Percentiles rank a stretch among this genome's conserved stretches.
phyloP scores from a whole-genome alignment of 2,329 filamentous ascomycete genomes.

The Colletotrichum sp. region DNA sequence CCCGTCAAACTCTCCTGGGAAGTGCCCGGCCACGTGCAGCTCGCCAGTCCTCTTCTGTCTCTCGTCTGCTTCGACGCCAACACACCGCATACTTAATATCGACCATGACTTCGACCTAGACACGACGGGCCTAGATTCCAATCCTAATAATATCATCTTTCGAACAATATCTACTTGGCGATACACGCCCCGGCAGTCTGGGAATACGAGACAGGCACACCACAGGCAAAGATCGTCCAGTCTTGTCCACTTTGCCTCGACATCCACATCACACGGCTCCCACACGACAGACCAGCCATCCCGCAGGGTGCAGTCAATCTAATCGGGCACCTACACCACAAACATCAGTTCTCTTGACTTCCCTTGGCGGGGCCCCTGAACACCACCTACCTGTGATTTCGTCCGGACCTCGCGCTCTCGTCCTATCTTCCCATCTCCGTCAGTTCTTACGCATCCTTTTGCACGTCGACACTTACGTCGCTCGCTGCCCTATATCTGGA shows the following conservation, averaged over 20 bases:
- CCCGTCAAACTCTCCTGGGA: background rate
- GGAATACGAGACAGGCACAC: background rate
- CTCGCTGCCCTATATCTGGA: background rate
- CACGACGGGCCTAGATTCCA: background rate
- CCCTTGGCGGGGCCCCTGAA: background rate
- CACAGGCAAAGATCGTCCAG: background rate
- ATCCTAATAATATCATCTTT: background rate
- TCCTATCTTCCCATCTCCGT: background rate
- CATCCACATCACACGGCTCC: background rate
- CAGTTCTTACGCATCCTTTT: background rate
- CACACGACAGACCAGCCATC: background rate
- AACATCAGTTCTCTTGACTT: background rate
- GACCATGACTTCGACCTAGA: background rate
- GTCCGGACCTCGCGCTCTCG: background rate
- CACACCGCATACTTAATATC: background rate
- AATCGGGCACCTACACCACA: background rate
- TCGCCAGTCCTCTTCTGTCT: background rate
- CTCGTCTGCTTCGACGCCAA: background rate
- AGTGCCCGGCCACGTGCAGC: background rate
- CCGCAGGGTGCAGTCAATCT: background rate
- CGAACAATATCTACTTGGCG: background rate
- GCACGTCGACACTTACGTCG: background rate
- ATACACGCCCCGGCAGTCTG: background rate
- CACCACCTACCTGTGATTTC: background rate
- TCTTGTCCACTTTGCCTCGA: background rate